These are phyloP conservation scores for Lipomyces mesembrius DNA, from an alignment of 805 yeast genomes.

Conservation along the genomic window DNA sequence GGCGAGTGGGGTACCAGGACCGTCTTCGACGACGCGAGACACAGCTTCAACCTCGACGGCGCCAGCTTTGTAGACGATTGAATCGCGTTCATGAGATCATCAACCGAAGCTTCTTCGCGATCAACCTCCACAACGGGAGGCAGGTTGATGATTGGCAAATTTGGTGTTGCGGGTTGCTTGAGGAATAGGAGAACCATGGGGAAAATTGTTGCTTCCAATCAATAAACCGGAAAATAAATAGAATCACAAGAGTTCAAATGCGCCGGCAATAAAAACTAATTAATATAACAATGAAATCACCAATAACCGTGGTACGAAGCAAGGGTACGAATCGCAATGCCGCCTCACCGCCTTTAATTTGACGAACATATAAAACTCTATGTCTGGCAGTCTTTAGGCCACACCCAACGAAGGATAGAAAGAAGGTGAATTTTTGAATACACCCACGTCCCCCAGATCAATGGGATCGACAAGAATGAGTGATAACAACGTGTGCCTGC, in stretches of 20 bases:
- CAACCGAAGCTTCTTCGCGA: conserved; percentile 29
- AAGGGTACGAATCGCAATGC: too few species aligned
- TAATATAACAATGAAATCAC: background rate
- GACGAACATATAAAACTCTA: background rate
- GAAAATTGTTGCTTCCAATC: background rate
- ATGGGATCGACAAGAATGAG: background rate
- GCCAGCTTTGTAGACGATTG: conserved; percentile 26
- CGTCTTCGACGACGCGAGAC: conserved; percentile 25
- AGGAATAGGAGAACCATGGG: conserved; percentile 31
- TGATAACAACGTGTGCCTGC: background rate
- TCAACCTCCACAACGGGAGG: conserved; percentile 32
- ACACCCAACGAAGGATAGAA: background rate
- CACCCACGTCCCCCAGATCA: background rate
- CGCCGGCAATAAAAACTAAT: background rate
- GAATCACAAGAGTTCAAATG: background rate
- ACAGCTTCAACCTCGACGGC: conserved; percentile 21
- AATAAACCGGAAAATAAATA: background rate
- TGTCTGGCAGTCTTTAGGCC: background rate
- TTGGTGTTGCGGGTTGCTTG: conserved; percentile 25
- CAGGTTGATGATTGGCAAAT: conserved; percentile 25
- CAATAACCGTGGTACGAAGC: background rate
- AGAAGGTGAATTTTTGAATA: background rate
- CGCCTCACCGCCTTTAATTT: background rate
- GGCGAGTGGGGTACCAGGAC: conserved; percentile 26
- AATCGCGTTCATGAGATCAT: conserved; percentile 26